Percentiles rank a stretch among this genome's conserved stretches.
phyloP scores from a whole-genome alignment of 2,329 filamentous ascomycete genomes.

The Didymellaceae sp. region DNA sequence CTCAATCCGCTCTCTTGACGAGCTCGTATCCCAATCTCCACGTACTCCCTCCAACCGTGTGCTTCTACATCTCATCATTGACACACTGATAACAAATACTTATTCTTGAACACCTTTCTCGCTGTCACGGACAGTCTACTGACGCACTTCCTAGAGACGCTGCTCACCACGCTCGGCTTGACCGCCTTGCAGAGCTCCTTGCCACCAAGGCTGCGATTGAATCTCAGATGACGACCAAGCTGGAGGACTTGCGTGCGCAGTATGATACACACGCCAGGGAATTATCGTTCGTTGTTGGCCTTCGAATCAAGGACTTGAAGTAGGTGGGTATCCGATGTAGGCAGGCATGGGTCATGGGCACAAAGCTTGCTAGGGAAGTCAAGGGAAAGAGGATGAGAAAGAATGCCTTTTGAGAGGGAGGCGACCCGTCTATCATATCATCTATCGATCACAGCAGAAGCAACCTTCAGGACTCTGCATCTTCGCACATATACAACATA shows the following conservation, averaged over 20 bases:
- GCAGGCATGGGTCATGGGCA: too few species aligned
- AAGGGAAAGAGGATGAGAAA: too few species aligned
- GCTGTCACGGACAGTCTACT: too few species aligned
- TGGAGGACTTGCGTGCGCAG: constrained; percentile 20
- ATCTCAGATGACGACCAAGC: constrained; percentile 28
- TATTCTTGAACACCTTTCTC: too few species aligned
- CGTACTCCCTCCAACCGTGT: neutral
- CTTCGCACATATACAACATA: neutral
- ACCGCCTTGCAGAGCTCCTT: constrained; percentile 32
- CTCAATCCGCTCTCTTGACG: neutral
- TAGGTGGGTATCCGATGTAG: constrained; percentile 8
- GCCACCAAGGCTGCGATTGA: constrained; percentile 34
- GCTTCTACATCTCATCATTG: too few species aligned
- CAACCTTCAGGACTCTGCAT: too few species aligned
- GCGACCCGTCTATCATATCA: too few species aligned
- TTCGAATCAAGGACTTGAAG: constrained; percentile 29
- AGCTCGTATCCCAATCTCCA: neutral
- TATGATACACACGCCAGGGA: constrained; percentile 34
- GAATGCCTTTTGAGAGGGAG: too few species aligned
- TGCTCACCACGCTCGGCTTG: constrained; percentile 32
- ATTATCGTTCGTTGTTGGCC: constrained; percentile 28
- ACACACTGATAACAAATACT: too few species aligned
- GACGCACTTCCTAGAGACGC: constrained; percentile 21
- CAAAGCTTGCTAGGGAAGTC: too few species aligned
- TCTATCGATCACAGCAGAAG: neutral